Evolutionary conservation across 495 filamentous ascomycete genomes (phyloP), one percentile per base, ranked within the genome.

Genomic region (Talaromyces wortmannii): DNA sequence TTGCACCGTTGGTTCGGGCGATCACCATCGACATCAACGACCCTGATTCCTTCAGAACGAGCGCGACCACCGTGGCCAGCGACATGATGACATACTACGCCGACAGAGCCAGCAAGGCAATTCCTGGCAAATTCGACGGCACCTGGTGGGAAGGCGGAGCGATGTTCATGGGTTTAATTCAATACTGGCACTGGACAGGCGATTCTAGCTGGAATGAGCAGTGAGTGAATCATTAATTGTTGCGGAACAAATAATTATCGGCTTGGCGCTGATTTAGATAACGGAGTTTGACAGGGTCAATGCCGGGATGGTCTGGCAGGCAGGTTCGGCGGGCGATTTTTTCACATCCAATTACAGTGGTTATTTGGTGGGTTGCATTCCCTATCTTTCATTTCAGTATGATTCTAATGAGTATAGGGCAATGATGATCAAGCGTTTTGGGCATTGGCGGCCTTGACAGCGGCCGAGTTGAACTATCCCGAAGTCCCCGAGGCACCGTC

Each of bases 341-440:
- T 78, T 80, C 75, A 57, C 72, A 23, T 6, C 47, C 47, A 74
- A 73, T 55, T 73, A 68, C 58, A 78, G 68, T 52, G 63, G 59
- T 55, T 73, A 71, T 43, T 50, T 73, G 51, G 72, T 75, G 54
- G 47, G 59, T 43, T 8, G 23, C 33, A 33, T 23, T 42, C 30
- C 5, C 7, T 5, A 23, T 23, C 5, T 42, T 52, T 32, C 7
- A 3, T 15, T 12, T 48, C 29, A 42, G 16, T 10, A 7, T 45
- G 42, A 29, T 23, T 54, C 15, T n/a, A 43, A 54, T 55, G 7
- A 11, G 17, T n/a, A 13, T 11, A 77, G 66, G 81, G 81, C 45
- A 82, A 82, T 57, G 80, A 82, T 54, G 80, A 82, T 58, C 79
- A 83, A 60, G 71, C 72, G 55, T 82, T 82, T 63, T 84, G 80